phyloP scores from a whole-genome alignment of 306 rosid species.

The Cucumis melo region DNA sequence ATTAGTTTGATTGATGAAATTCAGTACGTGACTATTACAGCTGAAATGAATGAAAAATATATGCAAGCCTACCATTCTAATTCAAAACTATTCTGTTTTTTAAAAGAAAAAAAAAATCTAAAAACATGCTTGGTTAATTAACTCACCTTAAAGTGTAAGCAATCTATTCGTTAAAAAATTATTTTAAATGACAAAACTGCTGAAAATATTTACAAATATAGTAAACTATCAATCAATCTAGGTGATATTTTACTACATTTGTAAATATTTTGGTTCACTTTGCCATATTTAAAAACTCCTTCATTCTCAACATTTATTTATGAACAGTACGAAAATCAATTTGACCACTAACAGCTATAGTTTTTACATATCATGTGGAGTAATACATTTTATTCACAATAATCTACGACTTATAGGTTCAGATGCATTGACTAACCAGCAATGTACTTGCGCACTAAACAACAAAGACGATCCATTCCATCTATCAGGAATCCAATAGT shows the following conservation, averaged over 20 bases:
- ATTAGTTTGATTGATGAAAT: neutral
- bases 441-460: constrained; percentile 92
- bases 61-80: neutral
- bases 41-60: neutral
- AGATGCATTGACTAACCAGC: constrained; percentile 36
- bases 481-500: constrained; percentile 85
- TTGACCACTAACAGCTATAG: neutral
- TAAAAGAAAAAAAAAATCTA: neutral
- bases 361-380: neutral
- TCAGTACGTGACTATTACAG: neutral
- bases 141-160: neutral
- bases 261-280: no score
- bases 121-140: neutral
- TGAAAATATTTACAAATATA: no score
- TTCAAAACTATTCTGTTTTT: neutral
- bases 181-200: no score
- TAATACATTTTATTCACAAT: neutral
- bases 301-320: neutral
- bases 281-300: no score
- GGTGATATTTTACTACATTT: no score
- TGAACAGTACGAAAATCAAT: neutral
- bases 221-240: no score
- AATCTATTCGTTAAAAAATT: neutral
- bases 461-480: constrained; percentile 90
- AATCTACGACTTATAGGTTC: neutral